Conservation (phyloP, 495 filamentous ascomycete genomes). For the Hypoxylon intermedium region DNA sequence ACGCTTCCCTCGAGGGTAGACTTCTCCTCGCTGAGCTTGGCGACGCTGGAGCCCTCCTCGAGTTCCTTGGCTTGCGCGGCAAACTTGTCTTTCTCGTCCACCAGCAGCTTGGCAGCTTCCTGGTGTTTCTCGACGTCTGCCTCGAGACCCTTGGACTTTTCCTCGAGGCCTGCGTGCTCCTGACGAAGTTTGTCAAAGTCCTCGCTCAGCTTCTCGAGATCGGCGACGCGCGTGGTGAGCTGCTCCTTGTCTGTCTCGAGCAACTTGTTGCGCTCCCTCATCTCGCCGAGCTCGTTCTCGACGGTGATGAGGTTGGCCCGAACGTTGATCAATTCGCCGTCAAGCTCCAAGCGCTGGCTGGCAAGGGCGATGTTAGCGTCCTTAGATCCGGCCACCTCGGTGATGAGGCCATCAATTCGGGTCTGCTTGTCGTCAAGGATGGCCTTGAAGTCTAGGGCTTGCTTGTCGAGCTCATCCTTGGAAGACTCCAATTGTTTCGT, state of each 20-base stretch:
- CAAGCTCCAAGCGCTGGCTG: slow-evolving; percentile 30
- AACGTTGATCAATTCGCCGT: slow-evolving; percentile 32
- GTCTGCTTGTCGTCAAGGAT: slow-evolving; percentile 40
- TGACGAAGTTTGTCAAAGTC: slow-evolving; percentile 40
- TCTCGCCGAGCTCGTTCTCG: slow-evolving; percentile 36
- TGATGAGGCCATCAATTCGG: slow-evolving; percentile 37
- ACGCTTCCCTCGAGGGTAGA: slow-evolving; percentile 40
- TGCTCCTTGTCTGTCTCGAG: slow-evolving; percentile 38
- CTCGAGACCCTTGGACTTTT: slow-evolving; percentile 31
- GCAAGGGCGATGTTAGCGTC: slow-evolving; percentile 44
- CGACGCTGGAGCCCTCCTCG: slow-evolving; percentile 23
- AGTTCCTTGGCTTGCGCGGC: slow-evolving; percentile 32
- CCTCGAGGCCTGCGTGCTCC: slow-evolving; percentile 38
- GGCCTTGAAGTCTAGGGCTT: slow-evolving; percentile 42
- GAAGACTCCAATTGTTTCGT: slow-evolving; percentile 28
- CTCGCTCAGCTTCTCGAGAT: slow-evolving; percentile 29
- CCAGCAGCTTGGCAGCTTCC: slow-evolving; percentile 19
- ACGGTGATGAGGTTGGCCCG: slow-evolving; percentile 30
- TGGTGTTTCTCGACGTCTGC: slow-evolving; percentile 32
- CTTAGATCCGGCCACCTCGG: slow-evolving; percentile 41
- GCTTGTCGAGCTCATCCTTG: slow-evolving; percentile 43
- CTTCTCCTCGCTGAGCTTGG: slow-evolving; percentile 38
- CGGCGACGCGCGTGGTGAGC: slow-evolving; percentile 31
- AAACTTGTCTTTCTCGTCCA: slow-evolving; percentile 37
- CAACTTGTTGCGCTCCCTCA: slow-evolving; percentile 21